These are phyloP conservation scores for Themeda triandra DNA, from an alignment of 176 grass and related monocot species.

Conservation along the genomic window DNA sequence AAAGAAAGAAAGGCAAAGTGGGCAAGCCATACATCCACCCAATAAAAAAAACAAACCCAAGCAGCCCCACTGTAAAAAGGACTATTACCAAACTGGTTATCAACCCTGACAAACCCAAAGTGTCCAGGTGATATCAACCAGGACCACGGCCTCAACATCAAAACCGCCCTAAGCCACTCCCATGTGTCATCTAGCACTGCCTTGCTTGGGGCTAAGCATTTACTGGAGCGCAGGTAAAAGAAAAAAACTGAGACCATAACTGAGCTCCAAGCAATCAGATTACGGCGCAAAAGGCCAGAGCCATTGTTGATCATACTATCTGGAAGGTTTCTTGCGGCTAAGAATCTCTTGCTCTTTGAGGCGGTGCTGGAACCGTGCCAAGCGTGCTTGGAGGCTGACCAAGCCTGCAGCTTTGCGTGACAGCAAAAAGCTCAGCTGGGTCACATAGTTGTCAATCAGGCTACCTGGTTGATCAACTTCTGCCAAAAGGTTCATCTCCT, in stretches of 20 bases:
- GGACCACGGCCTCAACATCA: not conserved
- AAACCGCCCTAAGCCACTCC: not conserved
- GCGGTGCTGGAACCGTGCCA: conserved; percentile 88
- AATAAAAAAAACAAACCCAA: conserved; percentile 41
- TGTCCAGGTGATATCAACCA: conserved; percentile 14
- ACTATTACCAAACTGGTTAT: conserved; percentile 34
- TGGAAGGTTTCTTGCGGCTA: too few species aligned
- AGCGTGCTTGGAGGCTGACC: conserved; percentile 84
- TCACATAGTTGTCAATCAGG: conserved; percentile 92
- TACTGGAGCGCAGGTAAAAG: not conserved
- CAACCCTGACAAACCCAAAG: conserved; percentile 23
- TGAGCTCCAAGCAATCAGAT: too few species aligned
- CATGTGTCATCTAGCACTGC: not conserved
- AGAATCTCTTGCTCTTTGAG: conserved; percentile 93
- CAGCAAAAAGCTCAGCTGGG: conserved; percentile 86
- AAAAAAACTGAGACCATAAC: not conserved
- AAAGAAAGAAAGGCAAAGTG: not conserved
- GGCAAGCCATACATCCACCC: conserved; percentile 46
- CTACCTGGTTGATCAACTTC: conserved; percentile 65
- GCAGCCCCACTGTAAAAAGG: conserved; percentile 22
- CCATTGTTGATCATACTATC: too few species aligned
- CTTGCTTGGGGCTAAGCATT: conserved; percentile 8
- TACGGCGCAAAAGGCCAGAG: too few species aligned
- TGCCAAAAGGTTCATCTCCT: conserved; percentile 99
- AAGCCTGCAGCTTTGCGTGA: conserved; percentile 82